Conservation (phyloP, 2,329 filamentous ascomycete species). For the Helotiales sp. region DNA sequence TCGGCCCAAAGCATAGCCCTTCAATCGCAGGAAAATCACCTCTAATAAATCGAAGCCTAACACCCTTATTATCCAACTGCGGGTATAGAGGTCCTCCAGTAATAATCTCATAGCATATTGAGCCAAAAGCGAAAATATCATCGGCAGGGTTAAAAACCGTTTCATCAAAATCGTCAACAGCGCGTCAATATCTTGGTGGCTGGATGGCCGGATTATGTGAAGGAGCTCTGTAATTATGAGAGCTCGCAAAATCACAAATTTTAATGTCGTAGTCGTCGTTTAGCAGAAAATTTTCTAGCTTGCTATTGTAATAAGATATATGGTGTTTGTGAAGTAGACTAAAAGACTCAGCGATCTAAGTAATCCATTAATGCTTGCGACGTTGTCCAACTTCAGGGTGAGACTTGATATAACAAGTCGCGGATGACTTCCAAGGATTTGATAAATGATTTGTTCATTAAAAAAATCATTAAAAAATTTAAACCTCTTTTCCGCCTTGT, state of each 20-base stretch:
- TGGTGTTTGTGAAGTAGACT: background rate
- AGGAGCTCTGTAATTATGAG: background rate
- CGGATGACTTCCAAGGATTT: background rate
- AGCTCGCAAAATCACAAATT: background rate
- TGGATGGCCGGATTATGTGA: background rate
- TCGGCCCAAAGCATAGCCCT: background rate
- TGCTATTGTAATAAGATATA: background rate
- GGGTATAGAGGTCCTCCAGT: background rate
- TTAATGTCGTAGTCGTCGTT: background rate
- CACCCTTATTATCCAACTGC: background rate
- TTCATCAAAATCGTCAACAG: background rate
- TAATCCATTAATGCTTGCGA: background rate
- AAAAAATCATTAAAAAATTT: background rate
- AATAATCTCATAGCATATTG: background rate
- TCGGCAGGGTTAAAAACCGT: background rate
- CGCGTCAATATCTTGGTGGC: background rate
- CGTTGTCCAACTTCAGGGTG: background rate
- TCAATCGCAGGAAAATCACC: background rate
- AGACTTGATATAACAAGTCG: background rate
- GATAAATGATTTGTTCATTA: background rate
- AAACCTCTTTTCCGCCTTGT: background rate
- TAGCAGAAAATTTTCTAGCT: background rate
- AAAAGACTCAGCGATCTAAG: background rate
- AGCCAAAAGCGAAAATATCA: background rate
- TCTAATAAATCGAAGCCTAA: background rate